A percentile compares a stretch with the other conserved stretches of the same genome.
Evolutionary conservation across 2,329 filamentous ascomycete genomes (phyloP).

Genomic region (Davidsoniella neocaledoniae): DNA sequence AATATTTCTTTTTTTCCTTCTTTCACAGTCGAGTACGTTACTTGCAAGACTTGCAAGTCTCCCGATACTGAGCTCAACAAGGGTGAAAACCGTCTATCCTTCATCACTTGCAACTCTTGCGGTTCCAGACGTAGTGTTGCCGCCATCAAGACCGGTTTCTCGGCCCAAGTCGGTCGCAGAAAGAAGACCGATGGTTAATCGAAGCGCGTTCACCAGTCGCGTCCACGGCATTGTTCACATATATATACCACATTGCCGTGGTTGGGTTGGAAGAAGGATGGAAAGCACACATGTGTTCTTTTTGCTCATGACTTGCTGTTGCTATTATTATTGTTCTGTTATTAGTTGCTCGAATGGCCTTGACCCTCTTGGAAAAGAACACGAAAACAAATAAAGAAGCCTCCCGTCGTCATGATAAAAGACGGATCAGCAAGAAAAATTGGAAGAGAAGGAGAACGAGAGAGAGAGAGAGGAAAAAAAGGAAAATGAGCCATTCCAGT

Average conservation of each 20-base stretch:
- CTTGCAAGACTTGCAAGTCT: constrained; percentile 94
- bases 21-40: constrained; percentile 72
- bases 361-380: constrained; percentile 8
- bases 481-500: constrained; percentile 4
- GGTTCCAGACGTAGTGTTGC: constrained; percentile 75
- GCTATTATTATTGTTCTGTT: background rate
- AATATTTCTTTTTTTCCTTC: background rate
- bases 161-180: constrained; percentile 96
- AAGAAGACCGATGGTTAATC: constrained; percentile 76
- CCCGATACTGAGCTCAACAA: constrained; percentile 94
- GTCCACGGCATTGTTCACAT: background rate
- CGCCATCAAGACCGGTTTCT: constrained; percentile 99
- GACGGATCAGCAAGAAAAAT: too few species aligned
- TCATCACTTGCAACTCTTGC: constrained; percentile 85
- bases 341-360: background rate
- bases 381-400: background rate
- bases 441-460: background rate
- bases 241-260: background rate
- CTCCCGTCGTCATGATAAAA: too few species aligned
- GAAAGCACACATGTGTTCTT: constrained; percentile 1
- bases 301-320: background rate
- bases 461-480: constrained; percentile 8
- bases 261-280: constrained; percentile 1
- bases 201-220: constrained; percentile 6
- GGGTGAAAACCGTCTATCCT: constrained; percentile 97